phyloP scores from a whole-genome alignment of 2,329 filamentous ascomycete genomes.

The Xylariales sp. region DNA sequence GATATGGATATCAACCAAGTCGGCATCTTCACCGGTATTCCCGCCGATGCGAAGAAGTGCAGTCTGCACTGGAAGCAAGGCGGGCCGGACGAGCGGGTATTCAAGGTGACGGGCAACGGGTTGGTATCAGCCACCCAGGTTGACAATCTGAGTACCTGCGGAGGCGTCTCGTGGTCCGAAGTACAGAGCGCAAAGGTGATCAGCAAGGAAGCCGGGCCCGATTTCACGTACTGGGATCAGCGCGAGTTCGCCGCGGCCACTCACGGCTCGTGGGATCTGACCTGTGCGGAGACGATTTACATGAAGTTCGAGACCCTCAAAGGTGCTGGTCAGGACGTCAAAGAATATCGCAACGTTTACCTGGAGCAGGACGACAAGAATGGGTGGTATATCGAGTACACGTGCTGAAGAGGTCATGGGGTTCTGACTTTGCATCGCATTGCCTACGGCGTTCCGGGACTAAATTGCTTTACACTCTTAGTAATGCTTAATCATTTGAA shows the following conservation, averaged over 20 bases:
- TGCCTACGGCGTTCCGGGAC: no score
- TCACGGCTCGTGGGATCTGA: conserved; percentile 19
- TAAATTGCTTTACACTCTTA: no score
- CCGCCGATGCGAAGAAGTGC: conserved; percentile 22
- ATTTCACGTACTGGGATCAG: conserved; percentile 27
- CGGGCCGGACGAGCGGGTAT: conserved; percentile 30
- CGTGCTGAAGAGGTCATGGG: conserved; percentile 11
- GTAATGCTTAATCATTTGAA: no score
- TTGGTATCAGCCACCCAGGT: conserved; percentile 15
- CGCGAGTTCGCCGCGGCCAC: conserved; percentile 2
- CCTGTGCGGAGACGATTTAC: conserved; percentile 24
- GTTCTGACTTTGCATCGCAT: no score
- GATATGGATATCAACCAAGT: conserved; percentile 20
- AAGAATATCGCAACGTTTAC: conserved; percentile 22
- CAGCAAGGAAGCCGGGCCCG: conserved; percentile 15
- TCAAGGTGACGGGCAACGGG: conserved; percentile 29
- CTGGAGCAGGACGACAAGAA: conserved; percentile 26
- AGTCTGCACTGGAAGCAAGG: conserved; percentile 28
- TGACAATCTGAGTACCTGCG: conserved; percentile 13
- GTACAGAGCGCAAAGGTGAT: conserved; percentile 17
- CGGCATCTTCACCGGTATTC: conserved; percentile 28
- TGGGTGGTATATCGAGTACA: conserved; percentile 21
- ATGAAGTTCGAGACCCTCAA: conserved; percentile 16
- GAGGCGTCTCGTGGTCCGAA: conserved; percentile 16
- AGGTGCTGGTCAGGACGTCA: conserved; percentile 11